Base-by-base conservation (phyloP, 2,329 filamentous ascomycete species). In the Colletotrichum acutatum region DNA sequence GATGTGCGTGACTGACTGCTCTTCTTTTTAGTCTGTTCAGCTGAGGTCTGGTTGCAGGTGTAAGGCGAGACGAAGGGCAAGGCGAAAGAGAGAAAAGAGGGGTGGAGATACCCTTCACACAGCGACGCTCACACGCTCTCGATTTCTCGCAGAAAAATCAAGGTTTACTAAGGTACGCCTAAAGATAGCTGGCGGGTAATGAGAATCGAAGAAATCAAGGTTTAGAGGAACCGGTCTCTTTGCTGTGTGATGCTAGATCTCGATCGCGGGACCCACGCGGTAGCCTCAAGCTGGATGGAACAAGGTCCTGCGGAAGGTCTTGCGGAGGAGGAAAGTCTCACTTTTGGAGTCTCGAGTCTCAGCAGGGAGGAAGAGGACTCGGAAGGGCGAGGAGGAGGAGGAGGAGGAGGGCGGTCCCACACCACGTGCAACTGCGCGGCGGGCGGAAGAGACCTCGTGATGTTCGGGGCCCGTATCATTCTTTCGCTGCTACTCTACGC, bases 241-340 rank as follows among this genome's bases (percentile, higher is more conserved):
- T 46, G 16, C 19, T 46, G 42, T 19, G 42, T 46, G 42, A 46
- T 46, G 42, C 6, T 24, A 54, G 66, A 72, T 72, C 53, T 68
- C 65, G 69, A 72, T 69, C 14, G 66, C 30, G 52, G 66, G 66
- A 5, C 64, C 56, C 68, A 71, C 64, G 57, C 57, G 64, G 58
- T 52, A 62, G 64, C 56, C 49, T 67, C 49, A 49, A 34, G 26
- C 52, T n/a, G 16, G 59, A 37, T 32, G 53, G 59, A 72, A 52
- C 24, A 65, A 30, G 9, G 37, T 42, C 30, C 62, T 42, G 9
- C 37, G 28, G 28, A 46, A 26, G 37, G 34, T 42, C 37, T 42
- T 42, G 37, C 37, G 37, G 37, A 42, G 37, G 37, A 42, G 14
- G 5, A 42, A 7, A 14, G 37, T 42, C 37, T 42, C 37, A 19